Percentiles rank a stretch among this genome's conserved stretches.
Evolutionary conservation across 2,329 filamentous ascomycete genomes (phyloP).

Genomic region (Aschersonia sp.): DNA sequence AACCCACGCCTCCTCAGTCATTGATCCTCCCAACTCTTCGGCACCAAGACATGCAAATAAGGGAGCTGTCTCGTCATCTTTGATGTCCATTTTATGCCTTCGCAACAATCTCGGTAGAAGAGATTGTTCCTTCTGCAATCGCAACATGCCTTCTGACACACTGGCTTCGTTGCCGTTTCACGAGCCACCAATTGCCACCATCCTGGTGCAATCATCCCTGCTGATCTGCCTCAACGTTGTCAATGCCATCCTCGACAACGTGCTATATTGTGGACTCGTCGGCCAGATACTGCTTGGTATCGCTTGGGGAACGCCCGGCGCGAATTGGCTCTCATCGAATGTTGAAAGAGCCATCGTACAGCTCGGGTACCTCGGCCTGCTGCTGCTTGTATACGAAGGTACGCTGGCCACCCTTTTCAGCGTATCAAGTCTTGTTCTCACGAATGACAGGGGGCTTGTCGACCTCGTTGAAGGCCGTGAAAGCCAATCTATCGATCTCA

Average conservation of each 20-base stretch:
- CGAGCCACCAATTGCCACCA: constrained; percentile 42
- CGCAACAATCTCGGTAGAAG: too few relatives aligned
- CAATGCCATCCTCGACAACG: constrained; percentile 40
- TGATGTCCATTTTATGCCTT: too few relatives aligned
- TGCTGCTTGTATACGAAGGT: constrained; percentile 60
- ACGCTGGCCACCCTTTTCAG: neutral
- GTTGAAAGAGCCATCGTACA: constrained; percentile 43
- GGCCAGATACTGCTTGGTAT: constrained; percentile 60
- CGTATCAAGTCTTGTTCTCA: neutral
- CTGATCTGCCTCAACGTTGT: constrained; percentile 45
- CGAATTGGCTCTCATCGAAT: constrained; percentile 37
- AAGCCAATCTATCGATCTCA: constrained; percentile 46
- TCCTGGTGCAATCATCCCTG: constrained; percentile 48
- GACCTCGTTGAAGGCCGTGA: constrained; percentile 22
- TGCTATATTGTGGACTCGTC: constrained; percentile 55
- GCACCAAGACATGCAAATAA: too few relatives aligned
- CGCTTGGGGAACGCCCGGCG: constrained; percentile 53
- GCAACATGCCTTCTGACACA: neutral
- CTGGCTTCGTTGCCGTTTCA: constrained; percentile 34
- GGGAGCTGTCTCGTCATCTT: too few relatives aligned
- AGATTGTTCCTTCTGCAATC: too few relatives aligned
- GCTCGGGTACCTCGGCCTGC: constrained; percentile 59
- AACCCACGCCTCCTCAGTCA: too few relatives aligned
- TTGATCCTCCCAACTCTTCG: too few relatives aligned
- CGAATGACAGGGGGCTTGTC: constrained; percentile 33